Evolutionary conservation across 768 basidiomycete genomes (phyloP).

Genomic region (Roridomyces roridus): DNA sequence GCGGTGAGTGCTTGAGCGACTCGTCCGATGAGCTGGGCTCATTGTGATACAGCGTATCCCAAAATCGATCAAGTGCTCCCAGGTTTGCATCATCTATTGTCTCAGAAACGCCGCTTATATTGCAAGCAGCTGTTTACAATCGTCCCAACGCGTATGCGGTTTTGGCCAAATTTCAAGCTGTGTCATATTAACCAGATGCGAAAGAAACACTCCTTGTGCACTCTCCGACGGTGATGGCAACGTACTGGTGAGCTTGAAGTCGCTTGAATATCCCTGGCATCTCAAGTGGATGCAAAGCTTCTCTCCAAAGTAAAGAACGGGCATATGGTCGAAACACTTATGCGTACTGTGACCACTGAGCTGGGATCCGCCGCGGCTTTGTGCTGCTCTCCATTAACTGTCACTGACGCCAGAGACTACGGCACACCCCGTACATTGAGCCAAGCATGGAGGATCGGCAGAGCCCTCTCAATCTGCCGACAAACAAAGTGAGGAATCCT

Average conservation of each 20-base stretch:
- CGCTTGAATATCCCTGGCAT: background rate
- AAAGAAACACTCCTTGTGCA: slow-evolving; percentile 35
- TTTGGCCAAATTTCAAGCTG: background rate
- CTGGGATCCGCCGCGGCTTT: slow-evolving; percentile 59
- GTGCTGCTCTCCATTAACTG: slow-evolving; percentile 47
- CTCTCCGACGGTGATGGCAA: slow-evolving; percentile 39
- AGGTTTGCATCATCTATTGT: slow-evolving; percentile 21
- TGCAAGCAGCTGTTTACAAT: slow-evolving; percentile 35
- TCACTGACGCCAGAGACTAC: slow-evolving; percentile 39
- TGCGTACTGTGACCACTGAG: slow-evolving; percentile 55
- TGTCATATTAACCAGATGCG: background rate
- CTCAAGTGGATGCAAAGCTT: slow-evolving; percentile 26
- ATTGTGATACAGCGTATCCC: slow-evolving; percentile 33
- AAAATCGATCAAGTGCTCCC: slow-evolving; percentile 38
- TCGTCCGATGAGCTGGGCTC: slow-evolving; percentile 25
- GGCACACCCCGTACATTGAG: slow-evolving; percentile 61
- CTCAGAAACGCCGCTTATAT: background rate
- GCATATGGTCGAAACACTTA: slow-evolving; percentile 47
- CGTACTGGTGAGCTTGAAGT: slow-evolving; percentile 27
- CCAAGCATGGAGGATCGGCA: slow-evolving; percentile 67
- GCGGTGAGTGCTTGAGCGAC: slow-evolving; percentile 39
- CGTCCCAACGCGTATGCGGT: slow-evolving; percentile 36
- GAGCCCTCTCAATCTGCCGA: slow-evolving; percentile 59
- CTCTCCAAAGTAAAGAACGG: slow-evolving; percentile 53
- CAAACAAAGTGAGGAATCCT: slow-evolving; percentile 42